A percentile compares a stretch with the other conserved stretches of the same genome.
These are phyloP conservation scores for Saccharum officinarum DNA, from an alignment of 176 grass and related monocot genomes.

Conservation along the genomic window DNA sequence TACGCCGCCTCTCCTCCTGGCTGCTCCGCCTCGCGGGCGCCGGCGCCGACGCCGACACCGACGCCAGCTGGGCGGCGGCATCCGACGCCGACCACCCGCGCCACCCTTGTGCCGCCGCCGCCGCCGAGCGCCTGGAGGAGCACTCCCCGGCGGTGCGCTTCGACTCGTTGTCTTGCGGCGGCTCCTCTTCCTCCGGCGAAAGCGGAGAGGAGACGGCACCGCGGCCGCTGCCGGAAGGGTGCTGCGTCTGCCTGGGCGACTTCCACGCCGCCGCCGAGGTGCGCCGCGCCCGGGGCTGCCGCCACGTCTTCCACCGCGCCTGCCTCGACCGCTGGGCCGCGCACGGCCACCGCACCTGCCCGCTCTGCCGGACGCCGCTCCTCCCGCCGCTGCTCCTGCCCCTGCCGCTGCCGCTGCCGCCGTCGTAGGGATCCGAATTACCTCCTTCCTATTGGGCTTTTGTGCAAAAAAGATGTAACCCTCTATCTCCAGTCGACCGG, in stretches of 20 bases:
- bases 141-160: slow-evolving; percentile 64
- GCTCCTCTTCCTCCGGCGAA: no score
- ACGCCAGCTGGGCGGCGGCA: background rate
- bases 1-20: slow-evolving; percentile 58
- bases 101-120: background rate
- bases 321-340: slow-evolving; percentile 83
- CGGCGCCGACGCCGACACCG: background rate
- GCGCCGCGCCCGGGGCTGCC: slow-evolving; percentile 59
- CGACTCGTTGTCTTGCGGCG: slow-evolving; percentile 35
- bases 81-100: background rate
- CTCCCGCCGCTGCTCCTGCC: slow-evolving; percentile 35
- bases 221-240: slow-evolving; percentile 27
- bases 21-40: slow-evolving; percentile 59
- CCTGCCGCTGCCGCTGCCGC: background rate
- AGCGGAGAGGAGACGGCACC: background rate
- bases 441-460: background rate
- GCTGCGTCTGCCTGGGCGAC: slow-evolving; percentile 83
- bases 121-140: slow-evolving; percentile 37
- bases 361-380: slow-evolving; percentile 70
- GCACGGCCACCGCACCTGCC: slow-evolving; percentile 76
- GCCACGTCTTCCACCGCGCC: slow-evolving; percentile 79
- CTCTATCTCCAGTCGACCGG: no score
- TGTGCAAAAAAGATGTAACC: background rate
- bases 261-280: slow-evolving; percentile 68
- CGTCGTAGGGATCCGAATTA: slow-evolving; percentile 4